Evolutionary conservation across 805 yeast species (phyloP), one percentile per base, ranked within the genome.

Genomic region (Torulaspora franciscae): DNA sequence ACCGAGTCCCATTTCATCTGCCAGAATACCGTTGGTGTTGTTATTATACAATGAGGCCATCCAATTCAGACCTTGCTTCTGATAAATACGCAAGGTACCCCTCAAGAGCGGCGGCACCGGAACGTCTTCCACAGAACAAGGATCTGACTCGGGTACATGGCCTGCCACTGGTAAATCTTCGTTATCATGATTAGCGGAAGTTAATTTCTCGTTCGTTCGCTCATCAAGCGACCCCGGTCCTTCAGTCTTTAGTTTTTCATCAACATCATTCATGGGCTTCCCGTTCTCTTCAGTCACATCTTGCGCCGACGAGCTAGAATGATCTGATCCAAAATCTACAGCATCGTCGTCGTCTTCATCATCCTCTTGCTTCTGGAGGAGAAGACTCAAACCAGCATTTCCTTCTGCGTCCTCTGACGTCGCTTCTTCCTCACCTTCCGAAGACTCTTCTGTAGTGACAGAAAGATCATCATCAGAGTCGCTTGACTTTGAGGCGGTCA

Each of bases 1-100:
- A 54, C 95, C 99, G 33, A 93, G 74, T 44, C 99, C 99, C 99
- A 93, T 93, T 63, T 93, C 99, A 66, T 93, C 99, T 1, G 99
- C 99, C 37, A 93, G 73, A 41, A 93, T 93, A 51, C 99, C 99
- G 64, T 93, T 93, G 4, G 98, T 93, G 45, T 85, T 80, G 58
- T 87, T 87, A 62, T 87, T 87, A 68, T 90, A 91, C 46, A 93
- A 69, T 37, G 96, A 88, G 1, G 96, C 98, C 39, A 93, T 69
- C 99, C 99, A 93, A 55, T 93, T 95, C 30, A 93, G 73, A 48
- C 99, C 99, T 64, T 88, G 95, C 46, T 89, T 91, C 63, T 93
- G 99, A 58, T 93, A 93, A 7, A 80, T 86, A 62, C 99, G 80
- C 42, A 93, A 70, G 0, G 80, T 78, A 23, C 98, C 99, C 49